Percentiles rank a stretch among this genome's conserved stretches.
phyloP scores from a whole-genome alignment of 176 grass and related monocot species.

The Triticum turgidum region DNA sequence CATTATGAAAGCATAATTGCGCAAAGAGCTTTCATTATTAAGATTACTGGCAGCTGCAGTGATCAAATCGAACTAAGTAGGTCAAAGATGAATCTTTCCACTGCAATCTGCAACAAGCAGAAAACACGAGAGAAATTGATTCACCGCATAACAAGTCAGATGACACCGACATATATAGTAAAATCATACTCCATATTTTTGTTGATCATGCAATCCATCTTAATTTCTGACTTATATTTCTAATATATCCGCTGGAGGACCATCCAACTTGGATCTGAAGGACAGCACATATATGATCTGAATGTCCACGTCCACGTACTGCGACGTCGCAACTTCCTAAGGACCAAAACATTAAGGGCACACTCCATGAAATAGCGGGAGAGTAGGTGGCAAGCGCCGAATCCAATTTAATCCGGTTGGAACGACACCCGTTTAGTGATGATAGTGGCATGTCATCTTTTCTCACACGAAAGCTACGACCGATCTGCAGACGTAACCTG shows the following conservation, averaged over 20 bases:
- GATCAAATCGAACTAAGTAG: not conserved
- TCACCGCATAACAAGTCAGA: not conserved
- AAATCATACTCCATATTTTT: not conserved
- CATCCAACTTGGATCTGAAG: not conserved
- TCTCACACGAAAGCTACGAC: constrained; percentile 1
- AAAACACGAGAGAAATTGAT: not conserved
- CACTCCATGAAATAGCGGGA: not conserved
- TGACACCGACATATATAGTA: not conserved
- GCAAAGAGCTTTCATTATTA: not conserved
- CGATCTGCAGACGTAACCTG: not conserved
- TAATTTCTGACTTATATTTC: too few relatives aligned
- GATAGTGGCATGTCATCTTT: constrained; percentile 11
- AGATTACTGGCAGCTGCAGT: not conserved
- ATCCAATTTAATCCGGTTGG: constrained; percentile 37
- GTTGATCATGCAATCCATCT: not conserved
- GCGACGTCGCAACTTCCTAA: constrained; percentile 21
- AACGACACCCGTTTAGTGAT: constrained; percentile 34
- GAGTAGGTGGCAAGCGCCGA: constrained; percentile 57
- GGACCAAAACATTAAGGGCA: not conserved
- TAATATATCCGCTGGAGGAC: not conserved
- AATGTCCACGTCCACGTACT: not conserved
- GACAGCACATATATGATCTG: not conserved
- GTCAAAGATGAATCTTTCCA: not conserved
- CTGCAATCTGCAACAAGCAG: not conserved
- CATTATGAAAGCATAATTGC: too few relatives aligned